Percentiles rank a stretch among this genome's conserved stretches.
Conservation (phyloP, 805 yeast species). For the Kodamaea kaohsiungensis region DNA sequence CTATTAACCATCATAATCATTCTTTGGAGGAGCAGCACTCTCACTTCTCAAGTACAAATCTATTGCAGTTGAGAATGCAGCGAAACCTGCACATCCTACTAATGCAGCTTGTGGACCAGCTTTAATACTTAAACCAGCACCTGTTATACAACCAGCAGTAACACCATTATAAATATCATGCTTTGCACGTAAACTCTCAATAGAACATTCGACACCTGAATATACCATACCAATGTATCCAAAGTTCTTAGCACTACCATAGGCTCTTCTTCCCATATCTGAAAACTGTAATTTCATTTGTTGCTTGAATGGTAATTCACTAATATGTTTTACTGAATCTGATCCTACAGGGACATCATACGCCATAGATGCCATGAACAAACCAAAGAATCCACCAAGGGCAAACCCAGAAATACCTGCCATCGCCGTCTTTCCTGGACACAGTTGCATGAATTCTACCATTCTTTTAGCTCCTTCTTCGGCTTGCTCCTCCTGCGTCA, state of each 20-base stretch:
- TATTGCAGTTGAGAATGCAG: conserved; percentile 89
- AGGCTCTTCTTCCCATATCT: conserved; percentile 92
- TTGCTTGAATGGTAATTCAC: conserved; percentile 87
- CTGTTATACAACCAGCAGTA: conserved; percentile 93
- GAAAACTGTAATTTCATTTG: conserved; percentile 88
- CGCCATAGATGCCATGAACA: conserved; percentile 89
- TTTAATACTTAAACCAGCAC: conserved; percentile 90
- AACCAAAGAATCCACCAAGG: conserved; percentile 92
- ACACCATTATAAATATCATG: conserved; percentile 91
- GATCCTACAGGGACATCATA: conserved; percentile 80
- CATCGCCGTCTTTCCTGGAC: conserved; percentile 91
- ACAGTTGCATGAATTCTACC: conserved; percentile 83
- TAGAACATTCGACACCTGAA: conserved; percentile 88
- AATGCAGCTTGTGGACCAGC: conserved; percentile 92
- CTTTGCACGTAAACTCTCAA: conserved; percentile 84
- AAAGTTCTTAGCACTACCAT: conserved; percentile 86
- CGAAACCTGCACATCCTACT: conserved; percentile 96
- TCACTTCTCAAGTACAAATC: conserved; percentile 87
- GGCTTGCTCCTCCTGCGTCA: conserved; percentile 92
- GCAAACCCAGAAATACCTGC: conserved; percentile 94
- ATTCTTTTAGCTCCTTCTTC: conserved; percentile 84
- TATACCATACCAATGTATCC: conserved; percentile 91
- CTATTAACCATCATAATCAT: conserved; percentile 70
- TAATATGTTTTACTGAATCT: conserved; percentile 54
- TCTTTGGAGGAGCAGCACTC: conserved; percentile 76